Evolutionary conservation across 805 yeast species (phyloP).

Genomic region (Ogataea minuta): DNA sequence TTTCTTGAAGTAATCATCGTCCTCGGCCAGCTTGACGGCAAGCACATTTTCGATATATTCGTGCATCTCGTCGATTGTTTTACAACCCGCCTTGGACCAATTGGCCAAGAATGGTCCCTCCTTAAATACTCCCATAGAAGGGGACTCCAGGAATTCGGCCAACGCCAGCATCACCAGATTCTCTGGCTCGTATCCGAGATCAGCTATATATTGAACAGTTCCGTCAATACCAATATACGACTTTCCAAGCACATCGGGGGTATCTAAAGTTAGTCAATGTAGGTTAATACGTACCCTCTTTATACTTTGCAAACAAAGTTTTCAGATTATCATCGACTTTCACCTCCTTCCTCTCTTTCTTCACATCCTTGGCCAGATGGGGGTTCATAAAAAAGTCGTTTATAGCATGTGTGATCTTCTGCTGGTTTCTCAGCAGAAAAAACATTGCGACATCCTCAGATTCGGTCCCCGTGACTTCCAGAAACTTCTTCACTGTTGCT

Average conservation of each 20-base stretch:
- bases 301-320: slow-evolving; percentile 35
- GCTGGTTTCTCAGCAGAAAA: slow-evolving; percentile 30
- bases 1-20: slow-evolving; percentile 44
- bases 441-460: slow-evolving; percentile 36
- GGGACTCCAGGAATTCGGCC: slow-evolving; percentile 66
- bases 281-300: slow-evolving; percentile 21
- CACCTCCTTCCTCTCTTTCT: slow-evolving; percentile 3
- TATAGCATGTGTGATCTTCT: slow-evolving; percentile 22
- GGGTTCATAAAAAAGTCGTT: slow-evolving; percentile 27
- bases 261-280: slow-evolving; percentile 4
- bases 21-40: slow-evolving; percentile 33
- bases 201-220: slow-evolving; percentile 64
- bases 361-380: slow-evolving; percentile 13
- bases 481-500: slow-evolving; percentile 33
- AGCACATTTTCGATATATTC: slow-evolving; percentile 32
- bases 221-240: slow-evolving; percentile 71
- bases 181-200: slow-evolving; percentile 70
- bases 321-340: slow-evolving; percentile 22
- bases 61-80: slow-evolving; percentile 48
- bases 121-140: slow-evolving; percentile 61
- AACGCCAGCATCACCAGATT: slow-evolving; percentile 68
- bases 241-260: slow-evolving; percentile 26
- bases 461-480: slow-evolving; percentile 40
- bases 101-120: slow-evolving; percentile 49
- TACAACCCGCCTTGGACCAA: slow-evolving; percentile 46